Base-by-base conservation (phyloP, 2,329 filamentous ascomycete species). In the Colletotrichum gloeosporioides region DNA sequence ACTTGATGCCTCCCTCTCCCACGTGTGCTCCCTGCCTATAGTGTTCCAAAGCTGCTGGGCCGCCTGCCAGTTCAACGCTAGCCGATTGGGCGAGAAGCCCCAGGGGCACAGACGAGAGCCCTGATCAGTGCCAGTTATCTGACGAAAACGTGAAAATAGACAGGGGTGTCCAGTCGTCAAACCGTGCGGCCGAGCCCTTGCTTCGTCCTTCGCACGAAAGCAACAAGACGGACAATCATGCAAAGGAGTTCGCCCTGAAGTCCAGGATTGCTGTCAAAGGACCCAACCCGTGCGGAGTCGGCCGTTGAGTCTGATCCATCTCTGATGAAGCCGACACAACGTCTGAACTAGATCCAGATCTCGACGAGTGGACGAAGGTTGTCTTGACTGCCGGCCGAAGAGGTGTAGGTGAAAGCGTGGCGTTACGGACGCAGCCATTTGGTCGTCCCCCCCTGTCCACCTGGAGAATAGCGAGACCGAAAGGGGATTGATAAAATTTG, bases 11-110 rank as follows among this genome's bases (percentile, higher is more conserved):
- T 57, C 63, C 39, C 15, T 62, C 64, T 73, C 27, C 73, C 73
- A 73, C 73, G 73, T 73, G 70, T 69, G 31, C 57, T 36, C 69
- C 70, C 73, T 76, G 69, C 39, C 64, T 25, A 73, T 27, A 69
- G 31, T 76, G 70, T 65, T 76, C 72, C 57, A 49, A 57, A 66
- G 39, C 39, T 68, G 12, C 18, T 53, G 29, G 66, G 59, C 69
- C 57, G 22, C 39, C 70, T 10, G 44, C 22, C 44, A 63, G 31
- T n/a, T n/a, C 64, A 13, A 73, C n/a, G 59, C 63, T 64, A 65
- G 44, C 27, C 55, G 57, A 73, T 53, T 49, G 70, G 70, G 27
- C 12, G 39, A 59, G 53, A 36, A 15, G 36, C 16, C 27, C 49
- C 25, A 36, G 36, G 71, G 66, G 61, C 49, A 62, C 59, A 70